These are phyloP conservation scores for Pseudocercospora fijiensis DNA, from an alignment of 2,329 filamentous ascomycete genomes.

Conservation along the genomic window DNA sequence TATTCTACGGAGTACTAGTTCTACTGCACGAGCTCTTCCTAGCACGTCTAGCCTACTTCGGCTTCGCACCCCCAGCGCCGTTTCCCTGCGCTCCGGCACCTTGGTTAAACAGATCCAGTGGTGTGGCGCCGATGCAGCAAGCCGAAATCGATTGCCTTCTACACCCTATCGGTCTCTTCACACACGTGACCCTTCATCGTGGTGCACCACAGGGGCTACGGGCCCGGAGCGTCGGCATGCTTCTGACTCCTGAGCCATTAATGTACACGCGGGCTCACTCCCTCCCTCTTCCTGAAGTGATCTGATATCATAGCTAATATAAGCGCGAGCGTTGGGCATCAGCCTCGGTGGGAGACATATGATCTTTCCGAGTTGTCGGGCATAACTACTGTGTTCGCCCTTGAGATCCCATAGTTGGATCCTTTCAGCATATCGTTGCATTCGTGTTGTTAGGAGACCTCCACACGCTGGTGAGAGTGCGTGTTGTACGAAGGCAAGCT, in stretches of 20 bases:
- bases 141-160: neutral
- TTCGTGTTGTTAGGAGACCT: neutral
- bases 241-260: neutral
- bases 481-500: neutral
- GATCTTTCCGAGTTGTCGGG: neutral
- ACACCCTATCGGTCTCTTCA: neutral
- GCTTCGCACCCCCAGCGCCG: neutral
- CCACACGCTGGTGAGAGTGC: neutral
- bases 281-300: too few species aligned
- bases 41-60: neutral
- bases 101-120: neutral
- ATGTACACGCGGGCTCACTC: too few species aligned
- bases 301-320: too few species aligned
- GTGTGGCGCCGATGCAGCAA: neutral
- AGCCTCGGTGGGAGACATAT: neutral
- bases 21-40: constrained; percentile 3
- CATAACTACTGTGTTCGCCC: neutral
- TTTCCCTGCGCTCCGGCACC: neutral
- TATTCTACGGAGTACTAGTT: too few species aligned
- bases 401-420: neutral
- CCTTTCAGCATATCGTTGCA: neutral
- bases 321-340: neutral
- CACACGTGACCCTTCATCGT: neutral
- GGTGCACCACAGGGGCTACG: neutral
- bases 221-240: neutral